Percentiles rank a stretch among this genome's conserved stretches.
Conservation (phyloP, 2,329 filamentous ascomycete genomes). For the Cladophialophora carrionii region DNA sequence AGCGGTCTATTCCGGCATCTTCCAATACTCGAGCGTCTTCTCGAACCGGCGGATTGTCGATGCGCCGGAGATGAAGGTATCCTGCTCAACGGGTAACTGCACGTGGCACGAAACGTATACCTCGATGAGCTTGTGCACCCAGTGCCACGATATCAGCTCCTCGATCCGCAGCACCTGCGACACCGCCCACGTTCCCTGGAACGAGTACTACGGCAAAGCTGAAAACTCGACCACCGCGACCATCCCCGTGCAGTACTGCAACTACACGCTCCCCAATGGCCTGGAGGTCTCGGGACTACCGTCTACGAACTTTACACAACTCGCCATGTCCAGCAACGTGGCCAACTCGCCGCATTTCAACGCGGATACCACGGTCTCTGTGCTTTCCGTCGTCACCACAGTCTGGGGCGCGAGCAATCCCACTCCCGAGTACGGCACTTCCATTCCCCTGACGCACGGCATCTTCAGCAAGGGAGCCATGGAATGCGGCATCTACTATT, state of each 20-base stretch:
- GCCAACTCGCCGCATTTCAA: conserved; percentile 6
- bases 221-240: not conserved
- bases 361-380: conserved; percentile 1
- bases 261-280: conserved; percentile 17
- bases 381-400: conserved; percentile 13
- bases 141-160: conserved; percentile 16
- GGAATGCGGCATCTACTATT: conserved; percentile 21
- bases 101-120: conserved; percentile 21
- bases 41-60: not conserved
- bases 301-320: not conserved
- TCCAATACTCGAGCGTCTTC: conserved; percentile 8
- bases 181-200: not conserved
- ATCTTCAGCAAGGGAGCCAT: conserved; percentile 6
- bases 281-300: conserved; percentile 9
- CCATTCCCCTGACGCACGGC: not conserved
- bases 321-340: conserved; percentile 8
- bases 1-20: conserved; percentile 17
- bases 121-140: conserved; percentile 14
- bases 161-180: conserved; percentile 8
- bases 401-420: not conserved
- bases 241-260: conserved; percentile 19
- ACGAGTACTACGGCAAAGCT: not conserved
- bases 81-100: conserved; percentile 25
- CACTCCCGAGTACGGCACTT: not conserved
- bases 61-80: conserved; percentile 6